These are phyloP conservation scores for Ophiorrhiza pumila DNA, from an alignment of 257 asterid genomes.

Conservation along the genomic window DNA sequence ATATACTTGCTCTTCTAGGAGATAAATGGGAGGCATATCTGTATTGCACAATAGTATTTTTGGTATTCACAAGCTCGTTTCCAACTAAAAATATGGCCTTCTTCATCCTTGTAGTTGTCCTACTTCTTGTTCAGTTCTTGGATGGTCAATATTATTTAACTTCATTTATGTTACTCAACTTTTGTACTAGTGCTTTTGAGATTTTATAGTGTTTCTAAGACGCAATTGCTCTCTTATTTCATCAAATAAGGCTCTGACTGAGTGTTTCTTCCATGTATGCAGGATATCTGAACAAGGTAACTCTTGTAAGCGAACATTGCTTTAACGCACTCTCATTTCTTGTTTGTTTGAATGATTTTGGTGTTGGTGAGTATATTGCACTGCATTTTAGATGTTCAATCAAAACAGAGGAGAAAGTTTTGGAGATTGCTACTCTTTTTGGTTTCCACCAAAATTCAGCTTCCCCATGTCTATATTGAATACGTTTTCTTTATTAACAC, in stretches of 20 bases:
- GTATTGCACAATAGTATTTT: neutral
- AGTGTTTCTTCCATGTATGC: constrained; percentile 33
- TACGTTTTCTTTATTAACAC: neutral
- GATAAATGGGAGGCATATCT: neutral
- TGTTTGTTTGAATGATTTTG: neutral
- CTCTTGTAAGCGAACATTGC: constrained; percentile 47
- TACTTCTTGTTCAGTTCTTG: neutral
- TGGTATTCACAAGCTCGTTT: neutral
- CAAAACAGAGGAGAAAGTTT: too few species aligned
- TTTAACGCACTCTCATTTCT: neutral
- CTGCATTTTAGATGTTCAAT: neutral
- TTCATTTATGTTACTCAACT: neutral
- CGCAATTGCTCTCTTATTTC: neutral
- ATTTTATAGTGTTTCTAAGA: neutral
- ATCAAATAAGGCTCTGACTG: constrained; percentile 23
- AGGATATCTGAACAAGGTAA: constrained; percentile 75
- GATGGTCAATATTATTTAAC: neutral
- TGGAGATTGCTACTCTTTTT: neutral
- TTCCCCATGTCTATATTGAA: neutral
- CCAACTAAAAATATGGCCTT: neutral
- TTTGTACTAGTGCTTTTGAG: too few species aligned
- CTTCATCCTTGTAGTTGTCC: too few species aligned
- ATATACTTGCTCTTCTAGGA: too few species aligned
- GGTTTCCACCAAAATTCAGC: neutral
- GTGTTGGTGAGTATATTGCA: neutral